phyloP scores from a whole-genome alignment of 2,329 filamentous ascomycete species.

The Daldinia eschscholtzii region DNA sequence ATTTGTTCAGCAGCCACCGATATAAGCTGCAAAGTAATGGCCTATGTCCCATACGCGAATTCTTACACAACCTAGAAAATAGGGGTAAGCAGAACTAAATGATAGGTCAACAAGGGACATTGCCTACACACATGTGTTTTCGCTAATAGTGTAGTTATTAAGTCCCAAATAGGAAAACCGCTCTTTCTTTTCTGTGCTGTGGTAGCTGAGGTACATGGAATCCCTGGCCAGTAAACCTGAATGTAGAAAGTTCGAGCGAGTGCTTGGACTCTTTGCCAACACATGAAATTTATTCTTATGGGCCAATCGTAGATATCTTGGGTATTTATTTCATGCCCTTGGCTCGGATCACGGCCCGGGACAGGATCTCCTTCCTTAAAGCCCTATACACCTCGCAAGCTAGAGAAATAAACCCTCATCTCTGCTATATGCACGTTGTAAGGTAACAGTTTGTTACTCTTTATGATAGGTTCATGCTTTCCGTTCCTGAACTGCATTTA shows the following conservation, averaged over 20 bases:
- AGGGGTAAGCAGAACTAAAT: background rate
- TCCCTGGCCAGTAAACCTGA: constrained; percentile 5
- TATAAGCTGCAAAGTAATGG: background rate
- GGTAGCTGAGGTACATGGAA: constrained; percentile 9
- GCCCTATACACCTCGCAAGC: too few species aligned
- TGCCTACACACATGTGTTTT: background rate
- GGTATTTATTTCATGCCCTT: constrained; percentile 3
- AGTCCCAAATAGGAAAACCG: background rate
- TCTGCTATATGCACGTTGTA: too few species aligned
- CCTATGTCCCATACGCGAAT: too few species aligned
- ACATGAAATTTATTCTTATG: background rate
- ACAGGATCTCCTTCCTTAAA: too few species aligned
- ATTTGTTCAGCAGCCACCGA: background rate
- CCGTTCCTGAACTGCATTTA: background rate
- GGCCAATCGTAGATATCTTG: background rate
- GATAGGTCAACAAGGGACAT: constrained; percentile 2
- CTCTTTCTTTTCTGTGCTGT: background rate
- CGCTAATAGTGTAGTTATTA: constrained; percentile 3
- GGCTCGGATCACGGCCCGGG: too few species aligned
- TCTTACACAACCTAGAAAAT: background rate
- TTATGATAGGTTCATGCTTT: too few species aligned
- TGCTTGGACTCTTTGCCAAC: constrained; percentile 8
- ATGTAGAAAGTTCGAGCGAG: background rate
- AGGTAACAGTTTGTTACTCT: too few species aligned
- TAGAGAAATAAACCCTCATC: too few species aligned